Evolutionary conservation across 2,329 filamentous ascomycete genomes (phyloP).

Genomic region (Arthrobotrys sinensis): DNA sequence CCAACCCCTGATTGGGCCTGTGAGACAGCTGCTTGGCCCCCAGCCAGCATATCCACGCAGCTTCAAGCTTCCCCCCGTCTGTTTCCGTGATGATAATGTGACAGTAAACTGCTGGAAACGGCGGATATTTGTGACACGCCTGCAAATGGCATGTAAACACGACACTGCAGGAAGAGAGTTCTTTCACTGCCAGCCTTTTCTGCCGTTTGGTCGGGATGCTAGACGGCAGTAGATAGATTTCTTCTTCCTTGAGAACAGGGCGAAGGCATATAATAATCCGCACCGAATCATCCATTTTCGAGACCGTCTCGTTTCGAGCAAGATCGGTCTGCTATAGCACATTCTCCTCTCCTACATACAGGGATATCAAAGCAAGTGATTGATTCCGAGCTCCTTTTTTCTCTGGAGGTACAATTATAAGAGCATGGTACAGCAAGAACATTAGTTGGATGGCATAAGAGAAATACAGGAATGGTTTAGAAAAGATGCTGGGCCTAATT

Average conservation of each 20-base stretch:
- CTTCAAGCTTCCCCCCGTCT: conserved; percentile 39
- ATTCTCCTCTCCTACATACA: conserved; percentile 24
- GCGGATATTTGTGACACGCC: conserved; percentile 40
- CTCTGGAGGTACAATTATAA: conserved; percentile 21
- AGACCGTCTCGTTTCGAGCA: conserved; percentile 16
- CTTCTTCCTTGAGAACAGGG: conserved; percentile 26
- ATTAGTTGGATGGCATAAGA: conserved; percentile 15
- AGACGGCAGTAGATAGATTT: conserved; percentile 19
- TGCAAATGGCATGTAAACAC: conserved; percentile 59
- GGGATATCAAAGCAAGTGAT: conserved; percentile 25
- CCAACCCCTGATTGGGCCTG: conserved; percentile 47
- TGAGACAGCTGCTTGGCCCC: conserved; percentile 40
- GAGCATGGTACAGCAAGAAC: conserved; percentile 23
- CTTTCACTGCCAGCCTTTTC: conserved; percentile 26
- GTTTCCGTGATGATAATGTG: conserved; percentile 46
- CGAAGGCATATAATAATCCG: conserved; percentile 50
- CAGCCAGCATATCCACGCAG: conserved; percentile 52
- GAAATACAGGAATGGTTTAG: conserved; percentile 36
- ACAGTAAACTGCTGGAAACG: conserved; percentile 29
- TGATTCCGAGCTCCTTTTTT: conserved; percentile 35
- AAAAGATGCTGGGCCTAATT: conserved; percentile 52
- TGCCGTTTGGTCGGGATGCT: conserved; percentile 23
- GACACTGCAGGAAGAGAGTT: conserved; percentile 31
- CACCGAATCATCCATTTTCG: conserved; percentile 34
- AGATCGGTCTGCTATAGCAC: conserved; percentile 19